Evolutionary conservation across 495 filamentous ascomycete species (phyloP).

Genomic region (Xylaria cubensis): DNA sequence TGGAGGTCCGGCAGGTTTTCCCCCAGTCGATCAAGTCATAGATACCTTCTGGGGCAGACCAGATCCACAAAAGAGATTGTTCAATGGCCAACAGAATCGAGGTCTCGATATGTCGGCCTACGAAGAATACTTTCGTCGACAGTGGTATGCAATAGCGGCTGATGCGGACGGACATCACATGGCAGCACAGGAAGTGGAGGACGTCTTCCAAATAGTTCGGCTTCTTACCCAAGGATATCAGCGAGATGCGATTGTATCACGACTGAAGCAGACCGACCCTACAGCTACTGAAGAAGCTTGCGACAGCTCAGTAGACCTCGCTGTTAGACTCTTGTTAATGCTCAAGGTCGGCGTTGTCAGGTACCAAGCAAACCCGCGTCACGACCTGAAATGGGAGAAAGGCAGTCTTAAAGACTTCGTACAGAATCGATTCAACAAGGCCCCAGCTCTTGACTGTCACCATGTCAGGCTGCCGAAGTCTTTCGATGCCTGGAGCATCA

Average conservation of each 20-base stretch:
- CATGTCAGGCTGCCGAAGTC: slow-evolving; percentile 34
- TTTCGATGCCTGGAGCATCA: slow-evolving; percentile 38
- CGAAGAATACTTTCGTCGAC: slow-evolving; percentile 26
- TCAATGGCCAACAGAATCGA: slow-evolving; percentile 27
- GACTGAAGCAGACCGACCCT: not conserved
- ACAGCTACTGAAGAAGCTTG: slow-evolving; percentile 24
- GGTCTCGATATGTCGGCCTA: slow-evolving; percentile 24
- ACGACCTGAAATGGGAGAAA: slow-evolving; percentile 17
- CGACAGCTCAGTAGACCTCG: slow-evolving; percentile 30
- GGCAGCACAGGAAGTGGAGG: slow-evolving; percentile 11
- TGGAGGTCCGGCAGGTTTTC: not conserved
- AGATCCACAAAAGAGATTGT: slow-evolving; percentile 2
- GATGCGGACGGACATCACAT: slow-evolving; percentile 28
- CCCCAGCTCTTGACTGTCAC: slow-evolving; percentile 27
- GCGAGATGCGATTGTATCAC: slow-evolving; percentile 5
- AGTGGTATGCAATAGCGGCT: slow-evolving; percentile 29
- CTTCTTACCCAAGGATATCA: not conserved
- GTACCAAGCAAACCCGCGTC: slow-evolving; percentile 24
- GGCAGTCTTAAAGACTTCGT: slow-evolving; percentile 24
- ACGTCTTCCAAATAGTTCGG: slow-evolving; percentile 9
- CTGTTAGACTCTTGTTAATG: slow-evolving; percentile 30
- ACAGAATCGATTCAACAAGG: slow-evolving; percentile 13
- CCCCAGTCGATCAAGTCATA: not conserved
- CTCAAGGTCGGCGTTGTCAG: slow-evolving; percentile 32
- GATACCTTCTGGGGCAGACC: not conserved